phyloP scores from a whole-genome alignment of 345 rosid genomes.

The Hypericum androsaemum region DNA sequence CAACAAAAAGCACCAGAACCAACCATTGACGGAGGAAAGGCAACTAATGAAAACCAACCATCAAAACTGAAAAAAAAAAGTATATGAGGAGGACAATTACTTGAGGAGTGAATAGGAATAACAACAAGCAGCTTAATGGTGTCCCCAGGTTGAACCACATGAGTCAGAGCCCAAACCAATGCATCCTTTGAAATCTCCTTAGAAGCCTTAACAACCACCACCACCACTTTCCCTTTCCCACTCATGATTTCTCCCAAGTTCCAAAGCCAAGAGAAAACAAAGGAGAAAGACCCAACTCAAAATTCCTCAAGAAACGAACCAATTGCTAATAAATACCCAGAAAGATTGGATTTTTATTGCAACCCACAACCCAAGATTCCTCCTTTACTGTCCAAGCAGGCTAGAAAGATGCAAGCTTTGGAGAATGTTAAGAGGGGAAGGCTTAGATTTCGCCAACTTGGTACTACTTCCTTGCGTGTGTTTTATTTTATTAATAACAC shows the following conservation, averaged over 20 bases:
- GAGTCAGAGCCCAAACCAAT: slow-evolving; percentile 7
- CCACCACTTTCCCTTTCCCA: slow-evolving; percentile 11
- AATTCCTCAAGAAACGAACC: slow-evolving; percentile 6
- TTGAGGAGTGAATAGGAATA: neutral
- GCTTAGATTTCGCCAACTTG: slow-evolving; percentile 21
- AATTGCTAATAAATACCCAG: slow-evolving; percentile 1
- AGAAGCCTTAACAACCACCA: slow-evolving; percentile 1
- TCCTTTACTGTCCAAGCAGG: slow-evolving; percentile 1
- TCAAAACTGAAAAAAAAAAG: neutral
- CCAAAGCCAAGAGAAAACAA: neutral
- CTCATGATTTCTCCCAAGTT: slow-evolving; percentile 6
- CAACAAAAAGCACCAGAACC: neutral
- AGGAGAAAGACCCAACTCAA: slow-evolving; percentile 22
- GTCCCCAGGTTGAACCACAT: slow-evolving; percentile 7
- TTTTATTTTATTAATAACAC: slow-evolving; percentile 13
- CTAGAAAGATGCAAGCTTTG: slow-evolving; percentile 8
- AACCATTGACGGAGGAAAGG: neutral
- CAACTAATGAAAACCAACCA: neutral
- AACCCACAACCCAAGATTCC: slow-evolving; percentile 47
- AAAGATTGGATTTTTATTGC: slow-evolving; percentile 11
- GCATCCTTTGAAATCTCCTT: slow-evolving; percentile 1
- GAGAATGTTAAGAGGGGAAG: slow-evolving; percentile 6
- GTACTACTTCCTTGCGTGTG: slow-evolving; percentile 13
- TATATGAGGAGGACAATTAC: neutral
- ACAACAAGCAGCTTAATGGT: neutral